Conservation (phyloP, 176 grass and related monocot species). For the Dendrocalamus sinicus region DNA sequence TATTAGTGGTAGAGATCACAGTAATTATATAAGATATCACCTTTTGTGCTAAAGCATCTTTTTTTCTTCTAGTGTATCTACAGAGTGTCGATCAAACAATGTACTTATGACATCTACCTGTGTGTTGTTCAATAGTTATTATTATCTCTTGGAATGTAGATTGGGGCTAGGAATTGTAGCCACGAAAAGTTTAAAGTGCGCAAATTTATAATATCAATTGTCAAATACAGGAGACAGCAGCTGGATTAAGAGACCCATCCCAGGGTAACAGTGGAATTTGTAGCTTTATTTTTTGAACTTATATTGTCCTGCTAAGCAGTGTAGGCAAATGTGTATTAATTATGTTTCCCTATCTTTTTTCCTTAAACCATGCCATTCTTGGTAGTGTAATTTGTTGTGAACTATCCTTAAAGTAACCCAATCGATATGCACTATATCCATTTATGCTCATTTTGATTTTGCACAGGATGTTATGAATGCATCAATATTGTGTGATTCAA, state of each 20-base stretch:
- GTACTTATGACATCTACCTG: neutral
- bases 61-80: neutral
- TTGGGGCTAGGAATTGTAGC: neutral
- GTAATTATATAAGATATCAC: neutral
- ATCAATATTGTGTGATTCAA: conserved; percentile 85
- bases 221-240: conserved; percentile 5
- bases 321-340: neutral
- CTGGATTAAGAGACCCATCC: neutral
- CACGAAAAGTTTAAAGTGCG: neutral
- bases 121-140: neutral
- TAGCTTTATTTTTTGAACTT: neutral
- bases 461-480: conserved; percentile 62
- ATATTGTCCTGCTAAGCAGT: neutral
- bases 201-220: neutral
- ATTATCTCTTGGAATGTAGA: conserved; percentile 13
- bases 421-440: neutral
- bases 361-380: neutral
- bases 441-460: conserved; percentile 37
- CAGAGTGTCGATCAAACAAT: neutral
- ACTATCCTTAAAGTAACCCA: neutral
- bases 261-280: neutral
- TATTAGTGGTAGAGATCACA: neutral
- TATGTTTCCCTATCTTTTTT: neutral
- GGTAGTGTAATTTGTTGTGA: neutral
- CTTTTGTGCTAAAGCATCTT: neutral